Percentiles rank a stretch among this genome's conserved stretches.
phyloP scores from a whole-genome alignment of 2,329 filamentous ascomycete species.

The Clonostachys chloroleuca region DNA sequence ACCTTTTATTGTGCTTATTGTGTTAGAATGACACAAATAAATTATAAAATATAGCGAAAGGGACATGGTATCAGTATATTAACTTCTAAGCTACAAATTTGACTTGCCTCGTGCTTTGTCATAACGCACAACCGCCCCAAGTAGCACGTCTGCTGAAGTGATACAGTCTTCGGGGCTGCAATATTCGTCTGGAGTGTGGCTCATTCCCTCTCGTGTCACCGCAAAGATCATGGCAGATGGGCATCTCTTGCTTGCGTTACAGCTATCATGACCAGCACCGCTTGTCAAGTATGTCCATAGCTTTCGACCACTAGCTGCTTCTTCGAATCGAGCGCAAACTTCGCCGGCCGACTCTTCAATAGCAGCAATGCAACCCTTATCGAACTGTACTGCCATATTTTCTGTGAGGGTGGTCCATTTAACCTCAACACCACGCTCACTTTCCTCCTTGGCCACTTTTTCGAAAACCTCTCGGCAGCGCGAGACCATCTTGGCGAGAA shows the following conservation, averaged over 20 bases:
- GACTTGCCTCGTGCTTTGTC: slow-evolving; percentile 1
- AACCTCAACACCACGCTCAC: slow-evolving; percentile 43
- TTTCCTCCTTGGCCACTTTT: slow-evolving; percentile 23
- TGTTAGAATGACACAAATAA: too few species aligned
- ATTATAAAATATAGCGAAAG: too few species aligned
- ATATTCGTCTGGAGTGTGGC: slow-evolving; percentile 13
- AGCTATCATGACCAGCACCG: slow-evolving; percentile 17
- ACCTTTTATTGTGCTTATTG: too few species aligned
- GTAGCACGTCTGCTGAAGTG: slow-evolving; percentile 12
- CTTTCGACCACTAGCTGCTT: not conserved
- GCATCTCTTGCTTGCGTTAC: slow-evolving; percentile 8
- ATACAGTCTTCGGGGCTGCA: slow-evolving; percentile 14
- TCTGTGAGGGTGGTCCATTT: slow-evolving; percentile 54
- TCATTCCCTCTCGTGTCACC: slow-evolving; percentile 13
- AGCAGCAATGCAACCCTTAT: slow-evolving; percentile 56
- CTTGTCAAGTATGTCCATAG: slow-evolving; percentile 10
- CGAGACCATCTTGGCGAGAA: not conserved
- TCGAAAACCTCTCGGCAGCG: not conserved
- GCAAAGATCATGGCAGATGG: slow-evolving; percentile 18
- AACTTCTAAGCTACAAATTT: too few species aligned
- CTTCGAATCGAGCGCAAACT: slow-evolving; percentile 18
- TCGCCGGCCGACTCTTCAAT: slow-evolving; percentile 50
- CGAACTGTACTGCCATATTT: slow-evolving; percentile 52
- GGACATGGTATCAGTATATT: too few species aligned
- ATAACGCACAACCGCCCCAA: slow-evolving; percentile 5